Conservation (phyloP, 345 rosid species). For the Sonneratia caseolaris region DNA sequence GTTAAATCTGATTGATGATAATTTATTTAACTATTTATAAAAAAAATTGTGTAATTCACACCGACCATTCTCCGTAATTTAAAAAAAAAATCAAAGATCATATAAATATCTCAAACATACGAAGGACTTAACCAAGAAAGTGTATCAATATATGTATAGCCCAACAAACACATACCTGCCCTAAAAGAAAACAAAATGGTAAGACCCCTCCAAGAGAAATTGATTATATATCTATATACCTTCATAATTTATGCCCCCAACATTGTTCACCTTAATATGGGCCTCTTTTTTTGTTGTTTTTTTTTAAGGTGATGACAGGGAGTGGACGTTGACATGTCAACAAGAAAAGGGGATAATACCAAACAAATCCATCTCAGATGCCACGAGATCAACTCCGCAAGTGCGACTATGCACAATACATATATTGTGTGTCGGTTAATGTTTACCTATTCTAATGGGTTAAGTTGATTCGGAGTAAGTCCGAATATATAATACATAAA, state of each 20-base stretch:
- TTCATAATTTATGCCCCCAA: neutral
- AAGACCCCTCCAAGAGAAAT: neutral
- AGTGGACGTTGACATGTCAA: constrained; percentile 93
- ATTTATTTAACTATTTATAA: too few relatives aligned
- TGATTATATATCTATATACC: neutral
- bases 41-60: too few relatives aligned
- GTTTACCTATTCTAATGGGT: constrained; percentile 6
- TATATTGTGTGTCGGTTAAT: constrained; percentile 30
- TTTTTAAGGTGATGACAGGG: constrained; percentile 79
- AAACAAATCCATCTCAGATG: constrained; percentile 52
- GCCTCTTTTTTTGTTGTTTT: constrained; percentile 28
- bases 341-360: constrained; percentile 69
- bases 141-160: neutral
- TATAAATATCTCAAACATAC: neutral
- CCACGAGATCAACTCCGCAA: constrained; percentile 25
- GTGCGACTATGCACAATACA: constrained; percentile 11
- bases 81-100: neutral
- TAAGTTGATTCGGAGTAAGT: neutral
- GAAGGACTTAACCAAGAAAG: neutral
- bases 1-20: too few relatives aligned
- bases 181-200: neutral
- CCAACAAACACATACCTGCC: constrained; percentile 12
- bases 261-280: constrained; percentile 29
- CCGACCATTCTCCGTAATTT: too few relatives aligned
- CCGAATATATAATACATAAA: too few relatives aligned